These are phyloP conservation scores for Diplodia scrobiculata DNA, from an alignment of 2,329 filamentous ascomycete genomes.

Conservation along the genomic window DNA sequence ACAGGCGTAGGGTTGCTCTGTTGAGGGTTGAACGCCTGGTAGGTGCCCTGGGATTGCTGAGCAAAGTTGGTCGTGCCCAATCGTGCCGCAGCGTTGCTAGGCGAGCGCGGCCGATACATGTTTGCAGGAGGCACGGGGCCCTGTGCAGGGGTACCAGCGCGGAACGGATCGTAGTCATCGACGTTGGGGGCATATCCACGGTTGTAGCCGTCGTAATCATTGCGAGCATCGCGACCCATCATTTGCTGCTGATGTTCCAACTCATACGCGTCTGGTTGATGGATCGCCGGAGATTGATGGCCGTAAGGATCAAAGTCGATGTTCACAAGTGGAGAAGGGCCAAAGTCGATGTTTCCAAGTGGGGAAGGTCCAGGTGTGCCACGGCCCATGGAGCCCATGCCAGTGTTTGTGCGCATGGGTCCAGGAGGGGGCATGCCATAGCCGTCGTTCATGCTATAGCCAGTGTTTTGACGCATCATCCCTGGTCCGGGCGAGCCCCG, in stretches of 20 bases:
- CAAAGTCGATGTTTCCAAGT: slow-evolving; percentile 12
- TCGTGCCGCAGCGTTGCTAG: slow-evolving; percentile 2
- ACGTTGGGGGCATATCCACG: neutral
- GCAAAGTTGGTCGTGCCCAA: neutral
- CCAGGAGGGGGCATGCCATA: slow-evolving; percentile 15
- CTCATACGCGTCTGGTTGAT: slow-evolving; percentile 25
- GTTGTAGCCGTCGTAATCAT: neutral
- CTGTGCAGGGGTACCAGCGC: slow-evolving; percentile 11
- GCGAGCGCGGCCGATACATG: slow-evolving; percentile 11
- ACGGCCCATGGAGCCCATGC: slow-evolving; percentile 19
- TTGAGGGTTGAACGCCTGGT: slow-evolving; percentile 18
- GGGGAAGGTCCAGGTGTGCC: slow-evolving; percentile 10
- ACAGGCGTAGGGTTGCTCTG: slow-evolving; percentile 7
- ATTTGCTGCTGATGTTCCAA: slow-evolving; percentile 19
- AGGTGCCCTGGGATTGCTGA: slow-evolving; percentile 1
- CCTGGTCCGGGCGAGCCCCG: slow-evolving; percentile 38
- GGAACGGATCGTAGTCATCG: slow-evolving; percentile 27
- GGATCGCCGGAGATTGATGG: slow-evolving; percentile 36
- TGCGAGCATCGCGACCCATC: neutral
- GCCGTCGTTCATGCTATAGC: slow-evolving; percentile 31
- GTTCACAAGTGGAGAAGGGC: slow-evolving; percentile 9
- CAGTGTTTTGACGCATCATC: slow-evolving; percentile 34
- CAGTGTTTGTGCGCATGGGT: slow-evolving; percentile 26
- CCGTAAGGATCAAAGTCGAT: slow-evolving; percentile 10
- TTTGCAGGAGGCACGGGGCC: slow-evolving; percentile 1